Conservation (phyloP, 2,329 filamentous ascomycete genomes). For the Biscogniauxia marginata region DNA sequence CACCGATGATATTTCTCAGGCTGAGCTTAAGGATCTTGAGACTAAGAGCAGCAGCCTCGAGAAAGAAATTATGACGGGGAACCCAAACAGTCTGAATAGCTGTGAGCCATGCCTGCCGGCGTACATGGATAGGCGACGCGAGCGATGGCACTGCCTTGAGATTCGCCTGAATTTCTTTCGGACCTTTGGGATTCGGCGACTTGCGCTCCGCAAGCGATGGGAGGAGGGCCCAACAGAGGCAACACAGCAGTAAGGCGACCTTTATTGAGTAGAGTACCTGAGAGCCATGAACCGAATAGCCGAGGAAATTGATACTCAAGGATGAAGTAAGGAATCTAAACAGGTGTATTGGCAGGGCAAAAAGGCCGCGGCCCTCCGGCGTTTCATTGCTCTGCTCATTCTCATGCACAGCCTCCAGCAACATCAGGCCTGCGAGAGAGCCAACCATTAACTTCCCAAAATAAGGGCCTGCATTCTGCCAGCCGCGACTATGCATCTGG, state of each 20-base stretch:
- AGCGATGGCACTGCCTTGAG: slow-evolving; percentile 64
- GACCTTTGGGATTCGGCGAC: slow-evolving; percentile 48
- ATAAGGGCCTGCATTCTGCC: slow-evolving; percentile 55
- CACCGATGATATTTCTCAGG: slow-evolving; percentile 73
- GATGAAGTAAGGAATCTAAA: slow-evolving; percentile 48
- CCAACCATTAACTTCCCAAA: slow-evolving; percentile 86
- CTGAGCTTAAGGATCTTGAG: slow-evolving; percentile 82
- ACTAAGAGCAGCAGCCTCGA: slow-evolving; percentile 78
- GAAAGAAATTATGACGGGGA: slow-evolving; percentile 79
- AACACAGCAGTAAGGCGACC: slow-evolving; percentile 50
- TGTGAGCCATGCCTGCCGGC: slow-evolving; percentile 87
- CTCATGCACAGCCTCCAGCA: slow-evolving; percentile 75
- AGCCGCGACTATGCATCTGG: slow-evolving; percentile 50
- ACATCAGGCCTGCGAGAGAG: slow-evolving; percentile 87
- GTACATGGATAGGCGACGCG: slow-evolving; percentile 79
- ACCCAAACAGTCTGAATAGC: slow-evolving; percentile 92
- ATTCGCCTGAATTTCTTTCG: slow-evolving; percentile 36
- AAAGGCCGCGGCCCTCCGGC: slow-evolving; percentile 64
- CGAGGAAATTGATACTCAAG: slow-evolving; percentile 52
- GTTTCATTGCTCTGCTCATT: slow-evolving; percentile 63
- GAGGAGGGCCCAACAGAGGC: slow-evolving; percentile 54
- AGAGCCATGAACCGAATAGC: slow-evolving; percentile 48
- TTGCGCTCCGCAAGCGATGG: slow-evolving; percentile 56
- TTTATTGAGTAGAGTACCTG: slow-evolving; percentile 52
- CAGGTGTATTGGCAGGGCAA: slow-evolving; percentile 61